Base-by-base conservation (phyloP, 2,329 filamentous ascomycete genomes). In the Fusarium secorum region DNA sequence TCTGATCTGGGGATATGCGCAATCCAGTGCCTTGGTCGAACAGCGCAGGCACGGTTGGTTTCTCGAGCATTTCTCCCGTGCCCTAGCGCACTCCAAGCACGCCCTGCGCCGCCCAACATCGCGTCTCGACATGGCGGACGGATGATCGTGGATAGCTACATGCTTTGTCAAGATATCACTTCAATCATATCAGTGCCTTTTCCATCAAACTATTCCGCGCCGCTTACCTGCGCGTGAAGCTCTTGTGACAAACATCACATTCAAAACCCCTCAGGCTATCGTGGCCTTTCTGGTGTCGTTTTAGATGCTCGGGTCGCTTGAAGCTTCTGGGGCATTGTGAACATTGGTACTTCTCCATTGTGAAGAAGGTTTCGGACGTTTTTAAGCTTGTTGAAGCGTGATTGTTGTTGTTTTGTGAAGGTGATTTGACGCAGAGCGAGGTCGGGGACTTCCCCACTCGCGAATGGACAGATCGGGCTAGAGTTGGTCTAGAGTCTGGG, bases 281-380 rank as follows among this genome's bases (percentile, higher is more conserved):
- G 32, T 75, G 72, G 1, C 63, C 48, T n/a, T 56, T 61, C 14
- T 75, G 52, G 26, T 75, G 73, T 11, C 73, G 53, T 11, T 61
- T 73, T 1, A 75, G 60, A 26, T 75, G 73, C 51, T 75, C 73
- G 1, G 57, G 30, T 22, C 73, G 52, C 59, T 70, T 75, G 42
- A 75, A 75, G 33, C 48, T 74, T 26, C 64, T 41, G 0, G 59
- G 11, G 20, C 71, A 74, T 17, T 58, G 68, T 15, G 48, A 46
- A 3, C 71, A 74, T 41, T 68, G 65, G 5, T 53, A 65, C n/a
- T 69, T 69, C 18, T 66, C 64, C 62, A 66, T 66, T 1, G 15
- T 2, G 10, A 4, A 26, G 11, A 36, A 17, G 6, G 3, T 17
- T 26, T 24, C 15, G 1, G n/a, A 4, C 15, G 45, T 2, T 35